Evolutionary conservation across 345 rosid species (phyloP).

Genomic region (Bretschneidera sinensis): DNA sequence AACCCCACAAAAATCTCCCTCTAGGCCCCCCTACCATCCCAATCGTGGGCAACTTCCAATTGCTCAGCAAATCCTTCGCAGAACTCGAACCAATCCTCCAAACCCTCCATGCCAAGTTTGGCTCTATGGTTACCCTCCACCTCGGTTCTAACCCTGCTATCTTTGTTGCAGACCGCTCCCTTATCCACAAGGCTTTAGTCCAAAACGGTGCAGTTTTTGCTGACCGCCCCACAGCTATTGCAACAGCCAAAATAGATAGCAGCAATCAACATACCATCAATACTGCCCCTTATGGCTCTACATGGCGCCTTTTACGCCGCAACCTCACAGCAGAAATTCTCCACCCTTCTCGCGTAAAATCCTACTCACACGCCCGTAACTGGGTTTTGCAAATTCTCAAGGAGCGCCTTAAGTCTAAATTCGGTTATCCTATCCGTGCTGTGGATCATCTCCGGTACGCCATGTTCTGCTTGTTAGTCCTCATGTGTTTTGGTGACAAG

Average conservation of each 20-base stretch:
- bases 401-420: slow-evolving; percentile 7
- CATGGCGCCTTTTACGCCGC: no score
- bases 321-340: slow-evolving; percentile 25
- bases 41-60: slow-evolving; percentile 6
- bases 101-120: slow-evolving; percentile 5
- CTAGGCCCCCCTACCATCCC: slow-evolving; percentile 1
- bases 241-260: slow-evolving; percentile 4
- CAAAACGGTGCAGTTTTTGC: slow-evolving; percentile 6
- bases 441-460: slow-evolving; percentile 22
- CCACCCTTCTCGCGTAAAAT: slow-evolving; percentile 6
- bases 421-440: slow-evolving; percentile 8
- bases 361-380: slow-evolving; percentile 16
- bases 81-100: not conserved
- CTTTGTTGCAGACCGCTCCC: slow-evolving; percentile 5
- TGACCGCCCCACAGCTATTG: slow-evolving; percentile 13
- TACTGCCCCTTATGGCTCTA: slow-evolving; percentile 25
- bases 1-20: no score
- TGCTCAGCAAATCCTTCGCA: not conserved
- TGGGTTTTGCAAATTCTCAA: slow-evolving; percentile 10
- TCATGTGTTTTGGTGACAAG: slow-evolving; percentile 34
- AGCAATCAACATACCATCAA: slow-evolving; percentile 20
- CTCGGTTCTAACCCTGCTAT: slow-evolving; percentile 4
- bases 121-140: slow-evolving; percentile 15
- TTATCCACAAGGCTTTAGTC: slow-evolving; percentile 10
- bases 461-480: slow-evolving; percentile 22